Evolutionary conservation across 106 monocot genomes (phyloP).

Genomic region (Dendrobium chrysotoxum): DNA sequence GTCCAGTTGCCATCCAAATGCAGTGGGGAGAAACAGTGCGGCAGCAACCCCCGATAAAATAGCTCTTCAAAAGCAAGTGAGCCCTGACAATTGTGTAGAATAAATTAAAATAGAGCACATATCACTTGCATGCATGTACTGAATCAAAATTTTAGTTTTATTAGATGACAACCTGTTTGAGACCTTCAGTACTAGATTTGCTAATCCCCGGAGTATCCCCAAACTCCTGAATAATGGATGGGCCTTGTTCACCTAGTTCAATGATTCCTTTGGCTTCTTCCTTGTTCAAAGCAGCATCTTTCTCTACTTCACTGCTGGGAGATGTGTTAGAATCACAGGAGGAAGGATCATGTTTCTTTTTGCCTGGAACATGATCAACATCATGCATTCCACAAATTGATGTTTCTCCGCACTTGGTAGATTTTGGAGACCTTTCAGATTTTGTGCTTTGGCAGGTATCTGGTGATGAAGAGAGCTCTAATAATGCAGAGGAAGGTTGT

Average conservation of each 20-base stretch:
- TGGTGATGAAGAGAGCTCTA: background rate
- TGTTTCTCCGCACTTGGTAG: background rate
- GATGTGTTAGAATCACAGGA: slow-evolving; percentile 81
- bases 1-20: slow-evolving; percentile 1
- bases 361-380: slow-evolving; percentile 8
- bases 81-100: slow-evolving; percentile 51
- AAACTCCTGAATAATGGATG: background rate
- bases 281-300: slow-evolving; percentile 14
- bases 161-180: slow-evolving; percentile 56
- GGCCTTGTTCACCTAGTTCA: background rate
- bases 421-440: background rate
- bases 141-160: background rate
- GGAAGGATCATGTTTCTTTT: slow-evolving; percentile 57
- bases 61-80: slow-evolving; percentile 70
- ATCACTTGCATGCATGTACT: background rate
- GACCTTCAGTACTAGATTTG: slow-evolving; percentile 56
- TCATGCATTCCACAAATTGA: no score
- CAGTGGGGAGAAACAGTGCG: slow-evolving; percentile 80
- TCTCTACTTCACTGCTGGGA: slow-evolving; percentile 65
- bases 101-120: background rate
- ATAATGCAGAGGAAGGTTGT: slow-evolving; percentile 3
- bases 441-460: background rate
- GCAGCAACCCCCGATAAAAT: no score
- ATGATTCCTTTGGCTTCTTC: slow-evolving; percentile 21
- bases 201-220: slow-evolving; percentile 18